Percentiles rank a stretch among this genome's conserved stretches.
These are phyloP conservation scores for Populus davidiana DNA, from an alignment of 345 rosid genomes.

Conservation along the genomic window DNA sequence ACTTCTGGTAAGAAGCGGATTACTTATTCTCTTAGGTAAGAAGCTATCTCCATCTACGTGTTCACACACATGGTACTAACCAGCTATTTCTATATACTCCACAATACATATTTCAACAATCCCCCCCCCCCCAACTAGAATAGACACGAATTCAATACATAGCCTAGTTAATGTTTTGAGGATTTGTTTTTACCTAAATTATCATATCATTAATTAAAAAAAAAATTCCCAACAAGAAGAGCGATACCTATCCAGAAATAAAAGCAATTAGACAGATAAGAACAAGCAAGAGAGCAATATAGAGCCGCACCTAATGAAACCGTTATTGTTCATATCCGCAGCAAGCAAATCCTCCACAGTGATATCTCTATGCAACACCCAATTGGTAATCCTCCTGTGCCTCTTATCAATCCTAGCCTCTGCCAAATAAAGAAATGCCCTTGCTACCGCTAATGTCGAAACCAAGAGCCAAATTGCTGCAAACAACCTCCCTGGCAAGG, in stretches of 20 bases:
- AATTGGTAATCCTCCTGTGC: slow-evolving; percentile 39
- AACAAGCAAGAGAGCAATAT: not conserved
- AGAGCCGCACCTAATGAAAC: slow-evolving; percentile 32
- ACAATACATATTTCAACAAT: no score
- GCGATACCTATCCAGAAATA: not conserved
- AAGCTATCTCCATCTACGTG: no score
- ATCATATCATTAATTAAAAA: not conserved
- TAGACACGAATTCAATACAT: no score
- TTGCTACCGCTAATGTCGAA: slow-evolving; percentile 50
- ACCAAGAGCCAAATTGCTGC: slow-evolving; percentile 50
- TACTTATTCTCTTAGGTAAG: no score
- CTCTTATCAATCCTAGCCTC: slow-evolving; percentile 47
- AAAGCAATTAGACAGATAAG: not conserved
- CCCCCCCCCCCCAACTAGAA: no score
- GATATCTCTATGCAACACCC: slow-evolving; percentile 44
- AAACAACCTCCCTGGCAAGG: slow-evolving; percentile 44
- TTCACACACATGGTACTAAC: not conserved
- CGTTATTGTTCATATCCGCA: slow-evolving; percentile 38
- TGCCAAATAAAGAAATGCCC: slow-evolving; percentile 46
- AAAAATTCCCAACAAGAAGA: not conserved
- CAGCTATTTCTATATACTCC: not conserved
- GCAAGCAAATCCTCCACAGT: slow-evolving; percentile 42
- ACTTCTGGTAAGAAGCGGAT: no score
- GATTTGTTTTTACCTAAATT: not conserved
- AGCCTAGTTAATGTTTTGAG: not conserved